A percentile compares a stretch with the other conserved stretches of the same genome.
These are phyloP conservation scores for Penicillium frequentans DNA, from an alignment of 2,329 filamentous ascomycete genomes.

Conservation along the genomic window DNA sequence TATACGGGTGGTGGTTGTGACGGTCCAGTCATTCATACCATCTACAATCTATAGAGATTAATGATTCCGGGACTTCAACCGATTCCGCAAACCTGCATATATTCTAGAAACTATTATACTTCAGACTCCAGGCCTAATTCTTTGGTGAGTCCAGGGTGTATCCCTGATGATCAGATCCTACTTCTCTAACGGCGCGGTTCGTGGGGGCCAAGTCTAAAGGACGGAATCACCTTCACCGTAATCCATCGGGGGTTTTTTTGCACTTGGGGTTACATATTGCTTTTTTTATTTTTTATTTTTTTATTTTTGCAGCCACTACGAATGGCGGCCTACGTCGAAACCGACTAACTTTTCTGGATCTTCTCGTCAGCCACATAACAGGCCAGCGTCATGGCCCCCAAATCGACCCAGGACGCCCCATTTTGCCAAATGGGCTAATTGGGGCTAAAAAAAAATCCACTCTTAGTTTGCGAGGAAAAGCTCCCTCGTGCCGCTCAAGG, in stretches of 20 bases:
- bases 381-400: conserved; percentile 23
- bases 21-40: background rate
- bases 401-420: conserved; percentile 14
- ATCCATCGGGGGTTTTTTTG: conserved; percentile 2
- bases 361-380: conserved; percentile 10
- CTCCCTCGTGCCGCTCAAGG: conserved; percentile 17
- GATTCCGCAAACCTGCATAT: background rate
- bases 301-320: background rate
- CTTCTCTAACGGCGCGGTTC: conserved; percentile 18
- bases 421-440: conserved; percentile 5
- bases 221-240: background rate
- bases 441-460: conserved; percentile 22
- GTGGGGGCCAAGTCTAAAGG: conserved; percentile 16
- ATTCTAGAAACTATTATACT: background rate
- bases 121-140: background rate
- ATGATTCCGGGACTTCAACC: background rate
- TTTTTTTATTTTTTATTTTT: conserved; percentile 1
- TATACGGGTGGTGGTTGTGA: background rate
- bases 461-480: conserved; percentile 8
- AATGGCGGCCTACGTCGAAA: conserved; percentile 5
- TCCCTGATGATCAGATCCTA: conserved; percentile 3
- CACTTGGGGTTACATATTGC: background rate
- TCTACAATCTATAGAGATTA: background rate
- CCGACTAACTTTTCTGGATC: conserved; percentile 7
- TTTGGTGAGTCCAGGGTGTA: background rate